phyloP scores from a whole-genome alignment of 1,139 yeast genomes.

The Eremothecium sinecaudum region DNA sequence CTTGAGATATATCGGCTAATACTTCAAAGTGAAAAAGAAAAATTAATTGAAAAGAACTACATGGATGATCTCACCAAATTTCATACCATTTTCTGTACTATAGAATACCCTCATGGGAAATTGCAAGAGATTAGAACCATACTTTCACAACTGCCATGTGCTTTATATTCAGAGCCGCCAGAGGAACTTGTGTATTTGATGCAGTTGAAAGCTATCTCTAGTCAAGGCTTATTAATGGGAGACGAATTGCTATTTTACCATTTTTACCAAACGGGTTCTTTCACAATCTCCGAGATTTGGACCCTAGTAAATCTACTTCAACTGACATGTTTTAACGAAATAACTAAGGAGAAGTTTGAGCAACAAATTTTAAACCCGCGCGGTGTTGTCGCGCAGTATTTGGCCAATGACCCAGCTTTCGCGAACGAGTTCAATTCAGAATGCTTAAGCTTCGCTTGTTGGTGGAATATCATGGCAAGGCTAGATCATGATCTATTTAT shows the following conservation, averaged over 20 bases:
- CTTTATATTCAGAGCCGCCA: slow-evolving; percentile 11
- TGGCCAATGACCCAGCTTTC: slow-evolving; percentile 24
- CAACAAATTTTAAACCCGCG: slow-evolving; percentile 20
- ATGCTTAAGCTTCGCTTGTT: slow-evolving; percentile 25
- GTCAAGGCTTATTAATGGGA: slow-evolving; percentile 26
- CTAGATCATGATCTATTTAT: slow-evolving; percentile 27
- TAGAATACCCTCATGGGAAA: slow-evolving; percentile 25
- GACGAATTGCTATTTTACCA: slow-evolving; percentile 28
- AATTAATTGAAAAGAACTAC: slow-evolving; percentile 23
- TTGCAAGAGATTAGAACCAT: slow-evolving; percentile 26
- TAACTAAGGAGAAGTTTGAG: slow-evolving; percentile 26
- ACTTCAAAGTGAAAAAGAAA: slow-evolving; percentile 22
- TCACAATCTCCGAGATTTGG: slow-evolving; percentile 24
- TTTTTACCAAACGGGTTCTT: slow-evolving; percentile 20
- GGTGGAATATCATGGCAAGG: slow-evolving; percentile 28
- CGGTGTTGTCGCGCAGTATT: slow-evolving; percentile 22
- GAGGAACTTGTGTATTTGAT: slow-evolving; percentile 19
- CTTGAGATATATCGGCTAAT: slow-evolving; percentile 28
- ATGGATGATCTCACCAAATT: slow-evolving; percentile 28
- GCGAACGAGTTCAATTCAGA: slow-evolving; percentile 24
- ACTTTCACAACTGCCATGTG: slow-evolving; percentile 17
- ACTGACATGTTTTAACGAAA: slow-evolving; percentile 28
- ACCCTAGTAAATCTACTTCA: slow-evolving; percentile 27
- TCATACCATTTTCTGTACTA: slow-evolving; percentile 21
- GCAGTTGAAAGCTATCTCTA: slow-evolving; percentile 26